A percentile compares a stretch with the other conserved stretches of the same genome.
These are phyloP conservation scores for Trichoderma sp. DNA, from an alignment of 2,329 filamentous ascomycete species.

Conservation along the genomic window DNA sequence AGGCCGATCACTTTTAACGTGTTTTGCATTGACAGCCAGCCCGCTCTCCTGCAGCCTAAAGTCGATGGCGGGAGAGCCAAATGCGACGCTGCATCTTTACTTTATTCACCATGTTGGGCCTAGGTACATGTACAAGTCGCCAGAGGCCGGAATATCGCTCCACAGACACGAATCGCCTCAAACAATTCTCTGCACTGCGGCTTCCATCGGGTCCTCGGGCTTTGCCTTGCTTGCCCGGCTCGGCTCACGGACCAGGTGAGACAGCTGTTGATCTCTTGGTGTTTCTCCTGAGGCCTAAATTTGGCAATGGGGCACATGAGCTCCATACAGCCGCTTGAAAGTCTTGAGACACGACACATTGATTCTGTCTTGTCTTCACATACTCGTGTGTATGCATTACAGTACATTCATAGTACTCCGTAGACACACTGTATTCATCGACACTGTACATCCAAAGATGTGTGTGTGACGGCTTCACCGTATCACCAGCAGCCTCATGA, in stretches of 20 bases:
- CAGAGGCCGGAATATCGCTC: slow-evolving; percentile 5
- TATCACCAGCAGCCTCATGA: not conserved
- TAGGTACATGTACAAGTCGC: not conserved
- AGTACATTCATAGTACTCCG: not conserved
- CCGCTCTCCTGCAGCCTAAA: not conserved
- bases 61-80: not conserved
- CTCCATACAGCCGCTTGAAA: not conserved
- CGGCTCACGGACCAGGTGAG: not conserved
- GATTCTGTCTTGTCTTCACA: not conserved
- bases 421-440: not conserved
- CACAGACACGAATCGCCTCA: not conserved
- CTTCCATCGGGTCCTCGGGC: not conserved
- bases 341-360: not conserved
- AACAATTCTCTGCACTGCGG: not conserved
- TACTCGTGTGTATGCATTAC: not conserved
- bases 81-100: slow-evolving; percentile 8
- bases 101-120: not conserved
- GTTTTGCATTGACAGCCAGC: slow-evolving; percentile 1
- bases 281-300: not conserved
- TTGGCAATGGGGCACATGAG: not conserved
- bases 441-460: not conserved
- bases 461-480: not conserved
- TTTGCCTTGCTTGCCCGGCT: not conserved
- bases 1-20: not conserved
- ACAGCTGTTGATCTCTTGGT: not conserved